Percentiles rank a stretch among this genome's conserved stretches.
Evolutionary conservation across 1,139 yeast genomes (phyloP).

Genomic region (Nakaseomyces nivariensis): DNA sequence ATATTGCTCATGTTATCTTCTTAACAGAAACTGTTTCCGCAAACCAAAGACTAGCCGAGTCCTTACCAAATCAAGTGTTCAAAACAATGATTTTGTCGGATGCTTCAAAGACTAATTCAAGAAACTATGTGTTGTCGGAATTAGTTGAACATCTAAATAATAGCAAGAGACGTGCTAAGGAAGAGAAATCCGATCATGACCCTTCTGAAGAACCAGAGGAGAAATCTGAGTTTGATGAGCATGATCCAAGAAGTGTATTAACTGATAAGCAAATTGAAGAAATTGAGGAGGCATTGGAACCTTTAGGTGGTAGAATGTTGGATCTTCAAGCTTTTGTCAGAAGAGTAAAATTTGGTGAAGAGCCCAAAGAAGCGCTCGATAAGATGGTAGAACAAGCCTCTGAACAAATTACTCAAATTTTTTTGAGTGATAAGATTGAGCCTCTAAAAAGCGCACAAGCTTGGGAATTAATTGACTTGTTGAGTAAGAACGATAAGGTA

Average conservation of each 20-base stretch:
- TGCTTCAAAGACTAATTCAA: constrained; percentile 66
- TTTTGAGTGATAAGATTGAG: constrained; percentile 41
- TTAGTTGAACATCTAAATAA: constrained; percentile 30
- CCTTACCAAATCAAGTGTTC: constrained; percentile 81
- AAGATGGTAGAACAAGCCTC: constrained; percentile 81
- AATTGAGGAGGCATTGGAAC: constrained; percentile 51
- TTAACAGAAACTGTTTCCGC: constrained; percentile 81
- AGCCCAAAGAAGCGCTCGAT: constrained; percentile 61
- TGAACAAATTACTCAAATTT: constrained; percentile 79
- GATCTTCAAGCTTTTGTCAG: constrained; percentile 87
- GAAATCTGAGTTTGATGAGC: constrained; percentile 7
- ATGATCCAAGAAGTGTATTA: constrained; percentile 5
- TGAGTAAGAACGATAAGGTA: constrained; percentile 42
- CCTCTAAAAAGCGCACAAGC: constrained; percentile 75
- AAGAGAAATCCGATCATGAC: constrained; percentile 10
- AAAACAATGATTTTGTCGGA: constrained; percentile 68
- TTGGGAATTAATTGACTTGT: constrained; percentile 67
- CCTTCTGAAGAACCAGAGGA: constrained; percentile 13
- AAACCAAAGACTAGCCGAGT: constrained; percentile 52
- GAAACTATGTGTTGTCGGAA: constrained; percentile 58
- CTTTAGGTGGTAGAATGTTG: constrained; percentile 90
- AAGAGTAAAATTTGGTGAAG: constrained; percentile 79
- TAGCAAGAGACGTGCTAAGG: constrained; percentile 14
- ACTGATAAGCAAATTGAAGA: constrained; percentile 20
- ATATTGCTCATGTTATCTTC: constrained; percentile 81